Percentiles rank a stretch among this genome's conserved stretches.
These are phyloP conservation scores for Torulaspora pretoriensis DNA, from an alignment of 1,139 yeast genomes.

Conservation along the genomic window DNA sequence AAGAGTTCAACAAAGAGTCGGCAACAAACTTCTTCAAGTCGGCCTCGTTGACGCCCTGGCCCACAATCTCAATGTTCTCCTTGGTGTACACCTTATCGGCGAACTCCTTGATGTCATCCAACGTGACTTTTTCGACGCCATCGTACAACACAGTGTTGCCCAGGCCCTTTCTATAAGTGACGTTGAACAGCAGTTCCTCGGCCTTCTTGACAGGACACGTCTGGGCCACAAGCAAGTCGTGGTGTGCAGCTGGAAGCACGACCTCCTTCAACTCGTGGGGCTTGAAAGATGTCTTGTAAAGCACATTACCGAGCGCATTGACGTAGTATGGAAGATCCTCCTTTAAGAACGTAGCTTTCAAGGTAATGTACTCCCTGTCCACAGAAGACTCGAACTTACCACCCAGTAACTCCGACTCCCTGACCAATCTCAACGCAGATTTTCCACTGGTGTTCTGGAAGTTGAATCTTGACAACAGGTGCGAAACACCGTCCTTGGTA, in stretches of 20 bases:
- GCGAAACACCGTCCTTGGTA: slow-evolving; percentile 77
- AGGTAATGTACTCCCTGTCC: slow-evolving; percentile 79
- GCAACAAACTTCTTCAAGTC: slow-evolving; percentile 67
- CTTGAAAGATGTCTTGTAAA: slow-evolving; percentile 69
- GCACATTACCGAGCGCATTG: slow-evolving; percentile 74
- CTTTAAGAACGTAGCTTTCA: slow-evolving; percentile 77
- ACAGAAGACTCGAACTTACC: slow-evolving; percentile 67
- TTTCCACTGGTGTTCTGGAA: slow-evolving; percentile 79
- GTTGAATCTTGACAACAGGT: slow-evolving; percentile 76
- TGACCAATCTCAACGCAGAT: slow-evolving; percentile 86
- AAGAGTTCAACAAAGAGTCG: slow-evolving; percentile 61
- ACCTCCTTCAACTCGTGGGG: slow-evolving; percentile 79
- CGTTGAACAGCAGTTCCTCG: slow-evolving; percentile 72
- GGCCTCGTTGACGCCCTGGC: slow-evolving; percentile 66
- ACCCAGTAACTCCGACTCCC: slow-evolving; percentile 93
- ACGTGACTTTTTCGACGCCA: slow-evolving; percentile 52
- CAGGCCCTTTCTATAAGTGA: slow-evolving; percentile 82
- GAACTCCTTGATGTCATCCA: slow-evolving; percentile 63
- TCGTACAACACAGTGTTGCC: slow-evolving; percentile 81
- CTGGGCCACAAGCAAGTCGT: slow-evolving; percentile 50
- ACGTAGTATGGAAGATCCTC: slow-evolving; percentile 91
- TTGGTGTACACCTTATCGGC: slow-evolving; percentile 68
- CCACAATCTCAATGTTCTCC: slow-evolving; percentile 67
- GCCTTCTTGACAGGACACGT: slow-evolving; percentile 57
- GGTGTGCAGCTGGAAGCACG: slow-evolving; percentile 72